phyloP scores from a whole-genome alignment of 1,139 yeast genomes.

The Geotrichum siamense region DNA sequence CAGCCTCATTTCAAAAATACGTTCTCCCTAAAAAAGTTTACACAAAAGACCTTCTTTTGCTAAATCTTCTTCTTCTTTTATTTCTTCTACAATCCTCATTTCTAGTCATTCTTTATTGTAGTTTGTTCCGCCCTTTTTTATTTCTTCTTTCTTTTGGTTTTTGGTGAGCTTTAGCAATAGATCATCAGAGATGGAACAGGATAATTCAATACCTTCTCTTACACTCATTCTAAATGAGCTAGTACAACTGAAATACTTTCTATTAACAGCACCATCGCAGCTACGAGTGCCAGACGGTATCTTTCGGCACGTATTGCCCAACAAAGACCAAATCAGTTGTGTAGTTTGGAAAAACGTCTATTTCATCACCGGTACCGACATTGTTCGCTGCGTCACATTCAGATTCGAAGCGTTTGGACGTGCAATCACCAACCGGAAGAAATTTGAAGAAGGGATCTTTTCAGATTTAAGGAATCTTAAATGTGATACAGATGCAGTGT shows the following conservation, averaged over 20 bases:
- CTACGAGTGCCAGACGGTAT: constrained; percentile 15
- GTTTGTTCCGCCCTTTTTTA: constrained; percentile 1
- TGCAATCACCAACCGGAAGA: constrained; percentile 73
- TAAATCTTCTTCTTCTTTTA: constrained; percentile 2
- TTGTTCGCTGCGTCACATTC: constrained; percentile 83
- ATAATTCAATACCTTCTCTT: constrained; percentile 12
- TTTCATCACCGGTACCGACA: constrained; percentile 92
- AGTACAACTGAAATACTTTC: constrained; percentile 16
- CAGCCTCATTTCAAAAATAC: too few species aligned
- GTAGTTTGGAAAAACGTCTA: constrained; percentile 88
- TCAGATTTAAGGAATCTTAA: constrained; percentile 83
- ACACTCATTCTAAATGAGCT: constrained; percentile 15
- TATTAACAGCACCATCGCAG: constrained; percentile 17
- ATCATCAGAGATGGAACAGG: background rate
- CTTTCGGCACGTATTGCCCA: constrained; percentile 53
- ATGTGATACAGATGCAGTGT: constrained; percentile 79
- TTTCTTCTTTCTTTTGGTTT: background rate
- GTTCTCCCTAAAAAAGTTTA: too few species aligned
- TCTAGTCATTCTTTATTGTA: background rate
- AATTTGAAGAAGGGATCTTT: constrained; percentile 94
- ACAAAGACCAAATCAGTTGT: constrained; percentile 86
- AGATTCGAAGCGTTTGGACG: constrained; percentile 89
- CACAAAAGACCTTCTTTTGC: background rate
- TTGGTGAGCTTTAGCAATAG: background rate
- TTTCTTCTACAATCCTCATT: background rate